A percentile compares a stretch with the other conserved stretches of the same genome.
Conservation (phyloP, 495 filamentous ascomycete genomes). For the Neurospora sp. region DNA sequence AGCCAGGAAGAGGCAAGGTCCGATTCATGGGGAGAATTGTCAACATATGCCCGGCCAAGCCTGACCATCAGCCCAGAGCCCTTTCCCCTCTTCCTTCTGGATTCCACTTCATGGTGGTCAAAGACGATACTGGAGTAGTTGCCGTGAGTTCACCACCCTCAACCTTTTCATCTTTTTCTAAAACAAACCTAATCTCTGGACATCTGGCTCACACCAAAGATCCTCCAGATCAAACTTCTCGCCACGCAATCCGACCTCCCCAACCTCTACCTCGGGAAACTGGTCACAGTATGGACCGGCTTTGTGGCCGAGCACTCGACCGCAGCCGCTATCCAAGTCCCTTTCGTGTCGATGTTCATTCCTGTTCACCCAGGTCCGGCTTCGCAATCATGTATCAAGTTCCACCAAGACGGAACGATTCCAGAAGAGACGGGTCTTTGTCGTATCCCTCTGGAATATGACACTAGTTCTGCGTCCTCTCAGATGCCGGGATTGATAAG, state of each 20-base stretch:
- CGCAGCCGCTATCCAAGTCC: background rate
- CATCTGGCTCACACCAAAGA: background rate
- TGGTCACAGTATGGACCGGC: conserved; percentile 33
- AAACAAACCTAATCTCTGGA: too few relatives aligned
- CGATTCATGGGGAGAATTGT: conserved; percentile 49
- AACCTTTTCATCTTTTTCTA: too few relatives aligned
- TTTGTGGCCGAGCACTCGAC: conserved; percentile 21
- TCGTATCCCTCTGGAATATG: conserved; percentile 36
- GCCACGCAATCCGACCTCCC: conserved; percentile 20
- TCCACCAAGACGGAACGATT: conserved; percentile 31
- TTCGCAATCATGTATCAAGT: conserved; percentile 33
- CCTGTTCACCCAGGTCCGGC: conserved; percentile 18
- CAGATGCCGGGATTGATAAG: conserved; percentile 42
- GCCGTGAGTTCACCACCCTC: conserved; percentile 27
- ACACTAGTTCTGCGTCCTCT: conserved; percentile 14
- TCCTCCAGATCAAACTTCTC: conserved; percentile 33
- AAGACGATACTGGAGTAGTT: conserved; percentile 48
- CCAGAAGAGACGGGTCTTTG: conserved; percentile 30
- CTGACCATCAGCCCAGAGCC: conserved; percentile 19
- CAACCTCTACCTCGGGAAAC: conserved; percentile 28
- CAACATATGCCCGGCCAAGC: conserved; percentile 39
- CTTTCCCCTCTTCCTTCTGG: conserved; percentile 22
- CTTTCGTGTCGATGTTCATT: conserved; percentile 9
- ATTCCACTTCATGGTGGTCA: conserved; percentile 44
- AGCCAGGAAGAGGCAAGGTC: conserved; percentile 41